A percentile compares a stretch with the other conserved stretches of the same genome.
These are phyloP conservation scores for Corylus heterophylla DNA, from an alignment of 306 rosid genomes.

Conservation along the genomic window DNA sequence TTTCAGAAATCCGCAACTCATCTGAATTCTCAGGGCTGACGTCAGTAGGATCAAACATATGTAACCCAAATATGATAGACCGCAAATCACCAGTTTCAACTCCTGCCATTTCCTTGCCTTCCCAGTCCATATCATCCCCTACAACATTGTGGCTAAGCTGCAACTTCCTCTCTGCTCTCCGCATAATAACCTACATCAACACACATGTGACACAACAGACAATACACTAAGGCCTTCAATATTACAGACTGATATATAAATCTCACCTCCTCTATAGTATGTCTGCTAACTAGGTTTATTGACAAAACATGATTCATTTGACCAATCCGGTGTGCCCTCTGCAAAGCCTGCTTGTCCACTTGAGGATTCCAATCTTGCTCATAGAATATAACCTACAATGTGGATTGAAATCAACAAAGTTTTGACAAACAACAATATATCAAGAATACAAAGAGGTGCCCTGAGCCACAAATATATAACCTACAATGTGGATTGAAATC, in stretches of 20 bases:
- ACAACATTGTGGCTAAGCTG: constrained; percentile 77
- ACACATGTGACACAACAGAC: constrained; percentile 28
- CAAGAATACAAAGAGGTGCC: constrained; percentile 1
- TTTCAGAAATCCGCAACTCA: constrained; percentile 51
- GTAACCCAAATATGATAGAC: constrained; percentile 80
- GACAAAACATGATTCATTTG: constrained; percentile 79
- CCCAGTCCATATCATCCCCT: constrained; percentile 60
- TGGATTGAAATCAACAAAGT: not conserved
- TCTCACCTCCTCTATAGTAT: constrained; percentile 82
- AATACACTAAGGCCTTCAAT: constrained; percentile 14
- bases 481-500: no score
- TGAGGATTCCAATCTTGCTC: constrained; percentile 99
- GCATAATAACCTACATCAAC: constrained; percentile 72
- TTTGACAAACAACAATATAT: not conserved
- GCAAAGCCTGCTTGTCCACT: constrained; percentile 93
- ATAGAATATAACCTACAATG: constrained; percentile 77
- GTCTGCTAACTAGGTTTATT: constrained; percentile 70
- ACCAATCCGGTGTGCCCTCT: constrained; percentile 94
- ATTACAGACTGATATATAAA: constrained; percentile 6
- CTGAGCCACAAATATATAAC: not conserved
- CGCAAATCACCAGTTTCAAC: constrained; percentile 67
- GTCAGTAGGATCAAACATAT: constrained; percentile 60
- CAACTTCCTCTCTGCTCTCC: constrained; percentile 87
- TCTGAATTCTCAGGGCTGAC: constrained; percentile 34
- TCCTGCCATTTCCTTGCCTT: constrained; percentile 43